phyloP scores from a whole-genome alignment of 1,284 basidiomycete species.

The Moniliella sp. region DNA sequence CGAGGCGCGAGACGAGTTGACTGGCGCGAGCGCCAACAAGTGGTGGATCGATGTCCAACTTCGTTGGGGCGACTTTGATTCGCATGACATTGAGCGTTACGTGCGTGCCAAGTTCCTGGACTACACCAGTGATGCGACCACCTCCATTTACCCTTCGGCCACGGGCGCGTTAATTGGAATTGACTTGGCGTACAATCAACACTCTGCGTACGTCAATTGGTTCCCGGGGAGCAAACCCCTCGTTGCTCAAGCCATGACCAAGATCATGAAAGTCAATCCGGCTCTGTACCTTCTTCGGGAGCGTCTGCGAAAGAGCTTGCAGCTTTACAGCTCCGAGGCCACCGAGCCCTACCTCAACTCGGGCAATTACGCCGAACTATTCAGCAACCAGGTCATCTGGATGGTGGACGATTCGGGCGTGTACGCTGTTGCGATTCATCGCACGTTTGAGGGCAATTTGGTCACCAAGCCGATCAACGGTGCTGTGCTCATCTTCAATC shows the following conservation, averaged over 20 bases:
- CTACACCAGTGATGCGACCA: constrained; percentile 52
- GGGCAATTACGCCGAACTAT: constrained; percentile 82
- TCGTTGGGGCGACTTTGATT: constrained; percentile 97
- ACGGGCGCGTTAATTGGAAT: constrained; percentile 96
- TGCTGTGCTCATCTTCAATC: constrained; percentile 98
- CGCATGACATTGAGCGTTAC: constrained; percentile 55
- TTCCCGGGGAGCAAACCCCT: constrained; percentile 98
- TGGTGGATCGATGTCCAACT: constrained; percentile 95
- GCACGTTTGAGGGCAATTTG: constrained; percentile 98
- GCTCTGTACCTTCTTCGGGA: constrained; percentile 93
- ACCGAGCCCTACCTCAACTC: constrained; percentile 97
- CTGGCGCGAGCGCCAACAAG: constrained; percentile 91
- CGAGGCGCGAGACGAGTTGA: constrained; percentile 83
- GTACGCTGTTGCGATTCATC: constrained; percentile 97
- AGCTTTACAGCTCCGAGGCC: constrained; percentile 93
- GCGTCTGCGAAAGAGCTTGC: constrained; percentile 91
- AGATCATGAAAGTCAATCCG: constrained; percentile 97
- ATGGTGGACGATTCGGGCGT: constrained; percentile 99
- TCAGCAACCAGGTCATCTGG: constrained; percentile 99
- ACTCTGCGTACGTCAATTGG: constrained; percentile 96
- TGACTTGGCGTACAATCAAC: constrained; percentile 90
- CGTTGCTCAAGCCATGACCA: constrained; percentile 95
- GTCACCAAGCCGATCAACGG: constrained; percentile 99
- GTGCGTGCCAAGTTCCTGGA: constrained; percentile 93
- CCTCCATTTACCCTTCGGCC: constrained; percentile 92